A percentile compares a stretch with the other conserved stretches of the same genome.
phyloP scores from a whole-genome alignment of 2,329 filamentous ascomycete genomes.

The Hortaea werneckii region DNA sequence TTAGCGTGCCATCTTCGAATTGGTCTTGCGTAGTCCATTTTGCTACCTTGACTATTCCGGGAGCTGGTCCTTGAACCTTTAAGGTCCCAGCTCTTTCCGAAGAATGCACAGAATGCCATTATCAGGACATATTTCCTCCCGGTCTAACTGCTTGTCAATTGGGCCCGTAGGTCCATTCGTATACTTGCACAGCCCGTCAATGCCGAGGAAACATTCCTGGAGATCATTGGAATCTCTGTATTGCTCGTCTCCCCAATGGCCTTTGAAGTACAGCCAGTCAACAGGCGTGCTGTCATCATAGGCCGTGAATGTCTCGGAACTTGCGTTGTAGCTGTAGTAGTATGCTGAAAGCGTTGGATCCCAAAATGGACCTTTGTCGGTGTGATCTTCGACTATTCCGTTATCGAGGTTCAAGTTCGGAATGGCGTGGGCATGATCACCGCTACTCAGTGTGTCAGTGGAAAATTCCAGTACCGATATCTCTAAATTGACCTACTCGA shows the following conservation, averaged over 20 bases:
- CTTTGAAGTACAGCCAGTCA: conserved; percentile 47
- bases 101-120: conserved; percentile 34
- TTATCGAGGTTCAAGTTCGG: conserved; percentile 48
- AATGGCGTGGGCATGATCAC: conserved; percentile 53
- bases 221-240: conserved; percentile 43
- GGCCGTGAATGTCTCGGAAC: conserved; percentile 34
- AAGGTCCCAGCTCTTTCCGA: conserved; percentile 7
- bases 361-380: neutral
- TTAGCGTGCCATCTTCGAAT: too few relatives aligned
- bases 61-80: neutral
- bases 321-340: conserved; percentile 43
- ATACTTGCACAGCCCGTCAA: conserved; percentile 36
- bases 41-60: too few relatives aligned
- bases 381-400: conserved; percentile 26
- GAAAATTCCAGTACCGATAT: neutral
- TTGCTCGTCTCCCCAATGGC: conserved; percentile 53
- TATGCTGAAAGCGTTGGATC: conserved; percentile 47
- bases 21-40: too few relatives aligned
- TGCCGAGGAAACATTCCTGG: conserved; percentile 36
- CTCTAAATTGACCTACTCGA: conserved; percentile 10
- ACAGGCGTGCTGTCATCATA: conserved; percentile 40
- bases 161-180: conserved; percentile 52
- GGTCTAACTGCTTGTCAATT: conserved; percentile 46
- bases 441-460: conserved; percentile 20
- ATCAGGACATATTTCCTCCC: conserved; percentile 47